A percentile compares a stretch with the other conserved stretches of the same genome.
Evolutionary conservation across 148 eudicot species (phyloP).

Genomic region (Drosera capensis): DNA sequence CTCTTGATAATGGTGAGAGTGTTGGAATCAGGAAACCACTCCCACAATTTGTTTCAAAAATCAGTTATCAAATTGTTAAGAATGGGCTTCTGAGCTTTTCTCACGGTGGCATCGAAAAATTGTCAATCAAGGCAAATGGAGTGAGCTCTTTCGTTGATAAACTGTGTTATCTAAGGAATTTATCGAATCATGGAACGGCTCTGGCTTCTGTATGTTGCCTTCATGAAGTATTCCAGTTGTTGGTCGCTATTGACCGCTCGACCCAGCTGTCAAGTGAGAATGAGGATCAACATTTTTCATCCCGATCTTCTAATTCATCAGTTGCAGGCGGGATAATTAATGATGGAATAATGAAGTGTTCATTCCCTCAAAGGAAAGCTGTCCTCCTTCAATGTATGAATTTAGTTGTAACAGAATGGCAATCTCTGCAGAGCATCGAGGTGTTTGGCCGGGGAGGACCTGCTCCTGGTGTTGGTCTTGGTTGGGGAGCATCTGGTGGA

Average conservation of each 20-base stretch:
- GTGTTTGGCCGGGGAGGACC: conserved; percentile 93
- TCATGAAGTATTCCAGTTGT: conserved; percentile 35
- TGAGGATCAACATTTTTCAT: conserved; percentile 9
- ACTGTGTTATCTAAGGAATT: conserved; percentile 39
- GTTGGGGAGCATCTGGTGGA: conserved; percentile 83
- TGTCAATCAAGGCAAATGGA: conserved; percentile 7
- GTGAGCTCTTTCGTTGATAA: conserved; percentile 27
- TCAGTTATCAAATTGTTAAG: conserved; percentile 35
- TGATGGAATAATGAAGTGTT: conserved; percentile 40
- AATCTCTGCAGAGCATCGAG: conserved; percentile 34
- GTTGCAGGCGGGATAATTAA: conserved; percentile 32
- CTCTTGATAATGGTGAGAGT: conserved; percentile 7
- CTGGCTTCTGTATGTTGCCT: conserved; percentile 62
- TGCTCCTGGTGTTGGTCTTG: conserved; percentile 87
- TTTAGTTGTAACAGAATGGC: conserved; percentile 34
- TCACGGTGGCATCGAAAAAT: conserved; percentile 14
- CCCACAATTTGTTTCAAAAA: conserved; percentile 55
- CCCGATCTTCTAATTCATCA: conserved; percentile 5
- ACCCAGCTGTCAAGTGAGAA: conserved; percentile 28
- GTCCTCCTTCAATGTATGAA: conserved; percentile 33
- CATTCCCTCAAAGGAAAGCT: conserved; percentile 24
- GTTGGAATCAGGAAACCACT: conserved; percentile 30
- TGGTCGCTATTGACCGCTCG: conserved; percentile 46
- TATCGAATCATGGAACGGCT: conserved; percentile 33
- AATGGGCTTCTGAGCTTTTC: conserved; percentile 36